Conservation (phyloP, 768 basidiomycete species). For the Hirschioporus abietinus region DNA sequence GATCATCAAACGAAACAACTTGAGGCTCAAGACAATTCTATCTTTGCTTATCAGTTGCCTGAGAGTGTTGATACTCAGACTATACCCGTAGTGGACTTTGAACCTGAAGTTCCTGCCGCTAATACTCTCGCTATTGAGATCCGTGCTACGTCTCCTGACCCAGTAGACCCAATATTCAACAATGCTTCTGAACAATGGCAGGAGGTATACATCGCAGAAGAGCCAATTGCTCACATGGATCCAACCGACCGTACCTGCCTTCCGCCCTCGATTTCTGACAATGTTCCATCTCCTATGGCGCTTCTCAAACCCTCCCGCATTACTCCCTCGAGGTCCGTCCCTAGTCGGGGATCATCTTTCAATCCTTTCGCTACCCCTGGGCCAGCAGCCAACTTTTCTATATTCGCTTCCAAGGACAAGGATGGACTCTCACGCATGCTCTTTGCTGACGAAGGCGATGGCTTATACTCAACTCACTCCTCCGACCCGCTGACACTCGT, state of each 20-base stretch:
- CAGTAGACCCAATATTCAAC: background rate
- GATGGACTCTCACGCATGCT: background rate
- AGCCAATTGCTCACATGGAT: background rate
- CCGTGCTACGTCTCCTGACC: background rate
- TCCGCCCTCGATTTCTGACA: background rate
- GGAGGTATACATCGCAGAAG: background rate
- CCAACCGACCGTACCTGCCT: background rate
- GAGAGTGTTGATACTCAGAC: background rate
- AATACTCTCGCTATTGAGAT: background rate
- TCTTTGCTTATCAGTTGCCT: background rate
- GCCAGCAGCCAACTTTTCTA: conserved; percentile 12
- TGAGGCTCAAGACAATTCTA: background rate
- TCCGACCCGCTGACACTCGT: background rate
- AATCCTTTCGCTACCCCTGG: conserved; percentile 17
- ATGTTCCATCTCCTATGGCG: background rate
- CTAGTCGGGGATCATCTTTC: background rate
- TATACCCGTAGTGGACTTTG: too few species aligned
- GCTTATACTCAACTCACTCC: background rate
- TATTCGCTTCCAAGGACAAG: conserved; percentile 13
- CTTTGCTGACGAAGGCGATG: background rate
- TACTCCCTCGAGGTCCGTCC: background rate
- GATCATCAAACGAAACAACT: background rate
- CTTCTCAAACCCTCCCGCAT: background rate
- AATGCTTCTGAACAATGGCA: background rate
- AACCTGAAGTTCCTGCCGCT: background rate